Evolutionary conservation across 352 stramenopile genomes (phyloP).

Genomic region (Phytophthora ramorum): DNA sequence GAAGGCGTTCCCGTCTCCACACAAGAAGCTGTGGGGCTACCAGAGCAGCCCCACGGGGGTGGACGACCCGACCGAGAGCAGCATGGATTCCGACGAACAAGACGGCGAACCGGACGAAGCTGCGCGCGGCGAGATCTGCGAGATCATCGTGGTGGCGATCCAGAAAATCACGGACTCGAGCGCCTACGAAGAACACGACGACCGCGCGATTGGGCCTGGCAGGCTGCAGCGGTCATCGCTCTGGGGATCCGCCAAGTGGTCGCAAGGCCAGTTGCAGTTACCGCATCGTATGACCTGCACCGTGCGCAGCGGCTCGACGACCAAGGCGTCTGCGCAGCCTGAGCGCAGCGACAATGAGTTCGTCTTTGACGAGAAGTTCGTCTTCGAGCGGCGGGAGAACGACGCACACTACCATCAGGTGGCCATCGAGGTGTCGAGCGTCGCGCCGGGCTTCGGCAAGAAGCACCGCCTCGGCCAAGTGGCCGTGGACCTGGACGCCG

Average conservation of each 20-base stretch:
- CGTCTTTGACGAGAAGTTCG: slow-evolving; percentile 54
- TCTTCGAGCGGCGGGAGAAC: slow-evolving; percentile 43
- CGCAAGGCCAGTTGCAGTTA: slow-evolving; percentile 21
- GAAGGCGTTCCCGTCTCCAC: slow-evolving; percentile 39
- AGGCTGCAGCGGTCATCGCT: slow-evolving; percentile 23
- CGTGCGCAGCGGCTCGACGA: slow-evolving; percentile 34
- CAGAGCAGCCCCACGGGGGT: slow-evolving; percentile 40
- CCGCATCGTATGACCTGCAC: slow-evolving; percentile 34
- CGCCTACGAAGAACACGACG: slow-evolving; percentile 4
- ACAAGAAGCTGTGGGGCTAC: slow-evolving; percentile 33
- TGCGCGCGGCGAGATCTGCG: slow-evolving; percentile 37
- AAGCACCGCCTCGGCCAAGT: slow-evolving; percentile 42
- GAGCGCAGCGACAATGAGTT: slow-evolving; percentile 33
- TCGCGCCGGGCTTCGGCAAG: slow-evolving; percentile 25
- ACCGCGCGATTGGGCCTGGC: slow-evolving; percentile 6
- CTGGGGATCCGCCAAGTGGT: slow-evolving; percentile 33
- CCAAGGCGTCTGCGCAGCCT: slow-evolving; percentile 36
- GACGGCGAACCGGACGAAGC: slow-evolving; percentile 17
- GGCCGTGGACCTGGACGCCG: slow-evolving; percentile 42
- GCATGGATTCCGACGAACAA: slow-evolving; percentile 10
- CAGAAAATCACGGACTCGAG: slow-evolving; percentile 33
- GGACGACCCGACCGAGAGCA: slow-evolving; percentile 31
- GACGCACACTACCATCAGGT: slow-evolving; percentile 41
- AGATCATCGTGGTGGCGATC: slow-evolving; percentile 52
- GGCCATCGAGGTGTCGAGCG: slow-evolving; percentile 40